These are phyloP conservation scores for Macrolepiota fuliginosa DNA, from an alignment of 768 basidiomycete genomes.

Conservation along the genomic window DNA sequence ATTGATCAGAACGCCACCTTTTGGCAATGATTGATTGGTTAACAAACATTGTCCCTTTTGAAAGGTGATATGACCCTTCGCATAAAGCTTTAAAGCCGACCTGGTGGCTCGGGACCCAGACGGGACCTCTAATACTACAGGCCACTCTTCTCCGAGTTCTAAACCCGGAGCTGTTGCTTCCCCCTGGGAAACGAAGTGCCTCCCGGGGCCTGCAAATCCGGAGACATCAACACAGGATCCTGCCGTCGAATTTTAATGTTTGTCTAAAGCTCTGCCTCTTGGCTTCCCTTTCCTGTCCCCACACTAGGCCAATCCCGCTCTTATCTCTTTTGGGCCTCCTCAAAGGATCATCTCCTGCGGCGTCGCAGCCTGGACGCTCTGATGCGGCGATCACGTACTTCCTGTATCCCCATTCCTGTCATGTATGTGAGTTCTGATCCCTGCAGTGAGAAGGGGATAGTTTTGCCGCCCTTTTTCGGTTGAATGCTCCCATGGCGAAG, in stretches of 20 bases:
- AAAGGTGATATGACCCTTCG: background rate
- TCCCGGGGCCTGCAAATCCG: background rate
- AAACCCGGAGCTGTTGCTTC: slow-evolving; percentile 5
- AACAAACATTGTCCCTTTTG: background rate
- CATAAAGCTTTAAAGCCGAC: no score
- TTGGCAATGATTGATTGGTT: background rate
- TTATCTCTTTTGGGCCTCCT: background rate
- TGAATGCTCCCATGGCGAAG: background rate
- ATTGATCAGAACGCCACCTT: background rate
- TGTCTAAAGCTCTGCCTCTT: background rate
- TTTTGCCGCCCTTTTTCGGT: background rate
- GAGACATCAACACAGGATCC: background rate
- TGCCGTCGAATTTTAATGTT: no score
- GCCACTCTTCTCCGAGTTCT: background rate
- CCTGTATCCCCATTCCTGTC: no score
- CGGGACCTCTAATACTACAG: slow-evolving; percentile 1
- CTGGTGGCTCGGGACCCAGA: slow-evolving; percentile 11
- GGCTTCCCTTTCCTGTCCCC: background rate
- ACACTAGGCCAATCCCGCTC: background rate
- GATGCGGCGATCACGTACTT: background rate
- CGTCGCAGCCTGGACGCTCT: background rate
- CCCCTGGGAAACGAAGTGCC: background rate
- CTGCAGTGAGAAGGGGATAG: background rate
- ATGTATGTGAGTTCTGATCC: background rate
- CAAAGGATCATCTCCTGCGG: background rate